Base-by-base conservation (phyloP, 2,329 filamentous ascomycete genomes). In the Diaporthe sp. region DNA sequence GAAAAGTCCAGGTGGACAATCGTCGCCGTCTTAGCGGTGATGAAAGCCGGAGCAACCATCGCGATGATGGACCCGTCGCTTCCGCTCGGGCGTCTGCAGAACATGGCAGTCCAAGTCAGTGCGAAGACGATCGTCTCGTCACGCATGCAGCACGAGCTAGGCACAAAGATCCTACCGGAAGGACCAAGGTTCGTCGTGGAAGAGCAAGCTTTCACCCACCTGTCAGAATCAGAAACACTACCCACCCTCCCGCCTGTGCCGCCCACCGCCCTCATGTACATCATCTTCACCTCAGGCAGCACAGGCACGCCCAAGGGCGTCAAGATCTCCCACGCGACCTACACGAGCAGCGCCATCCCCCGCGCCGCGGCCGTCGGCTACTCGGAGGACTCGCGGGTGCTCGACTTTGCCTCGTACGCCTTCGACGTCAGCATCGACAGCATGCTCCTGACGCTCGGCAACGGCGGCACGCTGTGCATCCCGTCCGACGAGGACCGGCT, bases 281-380 rank as follows among this genome's bases (percentile, higher is more conserved):
- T 88, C 76, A 86, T 90, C 77, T 91, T 90, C 80, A 91, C 89
- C 6, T 90, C 88, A 2, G 89, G 89, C n/a, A 90, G 86, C 37
- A 91, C 89, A 0, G 89, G 89, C 6, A 83, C 82, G 20, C 89
- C 89, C 0, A 91, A 91, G 80, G 89, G 88, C n/a, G 86, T 89
- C 20, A 83, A 88, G 20, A 79, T 83, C 42, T 80, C 81, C 4
- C 82, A 84, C 75, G 67, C 60, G 7, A 79, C 80, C 60, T 81
- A 81, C 71, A 80, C 79, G 31, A 80, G 76, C 70, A 79, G 78
- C 51, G 79, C 79, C 8, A 72, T 79, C 20, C 87, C 71, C 85
- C 87, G 34, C 82, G 87, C 55, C 78, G 82, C 55, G 84, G 87
- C 58, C 84, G 89, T 83, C 83, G 88, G 75, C 85, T 89, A 76